Conservation (phyloP, 129 eudicot species). For the Smallanthus sonchifolius region DNA sequence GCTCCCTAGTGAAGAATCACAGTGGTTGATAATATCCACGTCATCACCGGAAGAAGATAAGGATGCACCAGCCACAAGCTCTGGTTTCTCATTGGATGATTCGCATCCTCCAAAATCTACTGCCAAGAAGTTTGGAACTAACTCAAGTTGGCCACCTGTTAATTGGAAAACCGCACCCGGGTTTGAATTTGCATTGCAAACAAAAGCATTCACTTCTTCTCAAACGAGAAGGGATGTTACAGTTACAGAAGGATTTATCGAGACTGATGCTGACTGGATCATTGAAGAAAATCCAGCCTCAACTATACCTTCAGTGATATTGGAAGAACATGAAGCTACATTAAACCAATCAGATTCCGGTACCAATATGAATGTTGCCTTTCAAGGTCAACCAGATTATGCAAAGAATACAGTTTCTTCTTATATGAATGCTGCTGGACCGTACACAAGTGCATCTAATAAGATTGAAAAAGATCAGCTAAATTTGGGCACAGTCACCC, state of each 20-base stretch:
- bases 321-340: conserved; percentile 24
- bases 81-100: conserved; percentile 24
- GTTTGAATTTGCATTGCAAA: conserved; percentile 36
- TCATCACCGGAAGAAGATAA: conserved; percentile 29
- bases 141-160: conserved; percentile 79
- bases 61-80: conserved; percentile 10
- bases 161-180: conserved; percentile 88
- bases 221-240: conserved; percentile 9
- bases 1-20: conserved; percentile 64
- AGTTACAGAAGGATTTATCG: conserved; percentile 2
- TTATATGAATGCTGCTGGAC: conserved; percentile 1
- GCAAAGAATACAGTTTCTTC: conserved; percentile 16
- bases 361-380: conserved; percentile 4
- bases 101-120: conserved; percentile 22
- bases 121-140: conserved; percentile 29
- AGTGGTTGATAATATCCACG: conserved; percentile 49
- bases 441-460: conserved; percentile 11
- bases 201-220: conserved; percentile 15
- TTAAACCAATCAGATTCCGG: background rate
- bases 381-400: conserved; percentile 9
- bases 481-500: conserved; percentile 23
- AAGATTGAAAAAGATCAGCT: conserved; percentile 29
- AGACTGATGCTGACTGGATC: conserved; percentile 17
- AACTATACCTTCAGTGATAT: conserved; percentile 9
- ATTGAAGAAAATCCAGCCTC: conserved; percentile 23